Base-by-base conservation (phyloP, 331 rosid species). In the Prunus yedoensis region DNA sequence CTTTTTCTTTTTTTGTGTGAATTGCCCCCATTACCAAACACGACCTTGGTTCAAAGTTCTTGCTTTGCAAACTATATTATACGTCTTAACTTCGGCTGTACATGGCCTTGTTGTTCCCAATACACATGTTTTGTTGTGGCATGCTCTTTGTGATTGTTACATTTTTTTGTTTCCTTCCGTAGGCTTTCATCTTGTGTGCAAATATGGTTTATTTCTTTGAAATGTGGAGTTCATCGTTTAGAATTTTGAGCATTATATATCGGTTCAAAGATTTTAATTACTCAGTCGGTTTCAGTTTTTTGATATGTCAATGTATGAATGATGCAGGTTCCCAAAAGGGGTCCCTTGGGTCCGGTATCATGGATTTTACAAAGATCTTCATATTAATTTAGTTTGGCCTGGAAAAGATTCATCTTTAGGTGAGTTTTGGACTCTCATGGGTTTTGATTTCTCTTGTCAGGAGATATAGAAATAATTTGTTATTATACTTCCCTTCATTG, bases 321-420 rank as follows among this genome's bases (percentile, higher is more conserved):
- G 81, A 6, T 86, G 80, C 77, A 94, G 98, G 84, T 94, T 94
- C 83, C 97, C 98, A 1, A 50, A 84, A 59, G 97, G 97, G 35
- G 94, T 86, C 64, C 97, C 98, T 23, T 94, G 98, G 98, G 87
- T 94, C n/a, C 94, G 91, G 21, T 94, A 88, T 85, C 77, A 66
- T 32, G 98, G 98, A 13, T 69, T 71, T 73, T 94, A 88, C 90
- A 90, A 87, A 79, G 82, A 85, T 89, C 94, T 94, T 60, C 68
- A 81, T 49, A 72, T 94, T 46, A 90, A 80, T 90, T 70, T 94
- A 65, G 79, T 94, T 82, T 90, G 96, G 97, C 97, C 99, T 0
- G 95, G 97, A 66, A 91, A 95, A 85, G 99, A 95, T 90, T 79
- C 79, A n/a, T 16, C 79, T 53, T 82, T 89, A 65, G 99, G 99